Evolutionary conservation across 2,329 filamentous ascomycete species (phyloP).

Genomic region (Talaromyces islandicus): DNA sequence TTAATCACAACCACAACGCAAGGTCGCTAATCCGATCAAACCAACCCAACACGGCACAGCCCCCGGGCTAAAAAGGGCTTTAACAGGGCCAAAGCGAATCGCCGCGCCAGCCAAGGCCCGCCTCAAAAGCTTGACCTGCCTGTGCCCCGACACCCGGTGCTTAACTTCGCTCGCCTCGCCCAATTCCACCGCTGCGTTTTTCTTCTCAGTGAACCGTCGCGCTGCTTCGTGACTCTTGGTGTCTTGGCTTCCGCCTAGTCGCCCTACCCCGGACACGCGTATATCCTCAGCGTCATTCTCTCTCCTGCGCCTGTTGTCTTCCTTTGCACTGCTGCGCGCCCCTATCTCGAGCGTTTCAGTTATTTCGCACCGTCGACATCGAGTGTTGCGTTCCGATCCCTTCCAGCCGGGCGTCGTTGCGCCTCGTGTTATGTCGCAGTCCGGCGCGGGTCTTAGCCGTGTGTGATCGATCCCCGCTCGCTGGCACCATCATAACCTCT

Average conservation of each 20-base stretch:
- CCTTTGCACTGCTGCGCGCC: neutral
- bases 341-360: neutral
- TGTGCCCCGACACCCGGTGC: slow-evolving; percentile 6
- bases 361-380: neutral
- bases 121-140: slow-evolving; percentile 12
- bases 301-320: neutral
- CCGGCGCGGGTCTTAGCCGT: neutral
- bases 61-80: slow-evolving; percentile 1
- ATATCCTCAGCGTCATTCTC: neutral
- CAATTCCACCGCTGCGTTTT: neutral
- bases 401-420: neutral
- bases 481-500: neutral
- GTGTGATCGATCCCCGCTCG: neutral
- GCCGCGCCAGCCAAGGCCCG: slow-evolving; percentile 6
- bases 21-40: neutral
- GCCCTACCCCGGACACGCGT: neutral
- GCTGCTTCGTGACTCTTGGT: neutral
- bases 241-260: neutral
- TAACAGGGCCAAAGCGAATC: slow-evolving; percentile 6
- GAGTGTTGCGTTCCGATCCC: neutral
- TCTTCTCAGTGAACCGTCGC: neutral
- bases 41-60: neutral
- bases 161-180: neutral
- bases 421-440: neutral
- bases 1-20: neutral